Conservation (phyloP, 306 rosid genomes). For the Canavalia ensiformis region DNA sequence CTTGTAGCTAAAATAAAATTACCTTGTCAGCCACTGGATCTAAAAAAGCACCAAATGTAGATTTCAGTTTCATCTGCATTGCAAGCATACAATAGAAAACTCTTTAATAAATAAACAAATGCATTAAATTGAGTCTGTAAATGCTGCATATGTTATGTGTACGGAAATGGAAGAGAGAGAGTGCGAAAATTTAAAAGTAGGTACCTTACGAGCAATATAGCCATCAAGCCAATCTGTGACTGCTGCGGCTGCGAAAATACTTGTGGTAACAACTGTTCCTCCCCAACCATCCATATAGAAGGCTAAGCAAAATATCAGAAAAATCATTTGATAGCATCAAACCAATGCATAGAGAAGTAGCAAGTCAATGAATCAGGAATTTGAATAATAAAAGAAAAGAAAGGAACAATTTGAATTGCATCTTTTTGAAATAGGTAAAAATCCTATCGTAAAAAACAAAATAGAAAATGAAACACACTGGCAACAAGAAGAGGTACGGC, state of each 20-base stretch:
- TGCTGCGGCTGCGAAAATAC: constrained; percentile 84
- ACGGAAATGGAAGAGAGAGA: constrained; percentile 14
- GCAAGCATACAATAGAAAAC: constrained; percentile 26
- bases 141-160: not conserved
- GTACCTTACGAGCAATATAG: constrained; percentile 91
- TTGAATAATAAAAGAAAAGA: not conserved
- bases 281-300: constrained; percentile 83
- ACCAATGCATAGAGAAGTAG: not conserved
- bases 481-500: constrained; percentile 79
- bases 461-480: constrained; percentile 55
- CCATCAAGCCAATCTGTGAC: constrained; percentile 99
- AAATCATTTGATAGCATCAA: not conserved
- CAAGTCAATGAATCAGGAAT: constrained; percentile 2
- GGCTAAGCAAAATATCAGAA: constrained; percentile 55
- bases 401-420: constrained; percentile 12
- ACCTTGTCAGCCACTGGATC: constrained; percentile 99
- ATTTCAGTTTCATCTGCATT: constrained; percentile 85
- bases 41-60: constrained; percentile 94
- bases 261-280: constrained; percentile 85
- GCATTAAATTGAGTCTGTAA: not conserved
- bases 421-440: not conserved
- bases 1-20: constrained; percentile 7
- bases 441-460: not conserved
- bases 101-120: not conserved
- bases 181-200: constrained; percentile 1